Evolutionary conservation across 305 asterid species (phyloP).

Genomic region (Stenogyne calaminthoides): DNA sequence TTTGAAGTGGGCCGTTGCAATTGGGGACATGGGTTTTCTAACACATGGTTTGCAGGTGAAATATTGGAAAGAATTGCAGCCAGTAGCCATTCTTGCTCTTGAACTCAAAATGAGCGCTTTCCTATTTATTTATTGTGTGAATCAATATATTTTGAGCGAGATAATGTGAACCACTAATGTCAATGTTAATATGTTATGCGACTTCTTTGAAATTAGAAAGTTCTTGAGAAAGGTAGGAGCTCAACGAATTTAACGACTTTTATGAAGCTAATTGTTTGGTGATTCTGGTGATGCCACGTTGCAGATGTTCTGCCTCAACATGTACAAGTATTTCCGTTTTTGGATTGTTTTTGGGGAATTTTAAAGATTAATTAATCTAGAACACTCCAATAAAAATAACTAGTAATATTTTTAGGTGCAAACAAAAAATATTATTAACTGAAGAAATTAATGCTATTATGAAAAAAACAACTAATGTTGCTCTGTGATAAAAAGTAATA

Average conservation of each 20-base stretch:
- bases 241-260: conserved; percentile 24
- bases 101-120: conserved; percentile 7
- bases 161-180: neutral
- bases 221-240: neutral
- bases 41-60: conserved; percentile 42
- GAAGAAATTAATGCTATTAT: too few relatives aligned
- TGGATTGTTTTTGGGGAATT: too few relatives aligned
- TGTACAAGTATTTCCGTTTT: too few relatives aligned
- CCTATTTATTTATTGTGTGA: neutral
- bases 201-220: neutral
- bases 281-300: conserved; percentile 38
- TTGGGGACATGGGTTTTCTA: conserved; percentile 37
- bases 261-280: conserved; percentile 1
- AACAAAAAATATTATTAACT: too few relatives aligned
- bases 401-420: too few relatives aligned
- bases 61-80: conserved; percentile 42
- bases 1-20: conserved; percentile 38
- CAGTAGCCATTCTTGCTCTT: conserved; percentile 50
- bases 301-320: too few relatives aligned
- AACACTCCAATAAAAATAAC: too few relatives aligned
- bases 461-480: too few relatives aligned
- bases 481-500: too few relatives aligned
- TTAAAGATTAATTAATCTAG: too few relatives aligned
- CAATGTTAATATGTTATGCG: too few relatives aligned
- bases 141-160: neutral